Conservation (phyloP, 2,329 filamentous ascomycete genomes). For the Dothiorella sarmentorum region DNA sequence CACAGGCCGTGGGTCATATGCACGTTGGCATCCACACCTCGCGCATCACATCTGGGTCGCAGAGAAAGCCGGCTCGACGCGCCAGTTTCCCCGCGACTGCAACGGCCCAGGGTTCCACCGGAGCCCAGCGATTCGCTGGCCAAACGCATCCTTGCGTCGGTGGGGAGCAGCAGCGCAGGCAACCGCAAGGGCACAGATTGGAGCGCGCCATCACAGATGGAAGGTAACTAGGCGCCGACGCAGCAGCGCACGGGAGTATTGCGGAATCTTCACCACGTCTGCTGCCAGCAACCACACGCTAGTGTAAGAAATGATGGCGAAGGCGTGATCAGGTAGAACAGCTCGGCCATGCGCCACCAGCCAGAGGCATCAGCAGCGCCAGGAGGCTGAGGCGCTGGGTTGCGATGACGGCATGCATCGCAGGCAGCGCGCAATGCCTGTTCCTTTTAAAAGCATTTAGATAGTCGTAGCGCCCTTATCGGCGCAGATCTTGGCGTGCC, state of each 20-base stretch:
- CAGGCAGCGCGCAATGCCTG: slow-evolving; percentile 3
- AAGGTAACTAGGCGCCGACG: background rate
- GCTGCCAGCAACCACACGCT: slow-evolving; percentile 3
- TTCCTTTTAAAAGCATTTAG: background rate
- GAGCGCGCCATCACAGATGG: slow-evolving; percentile 9
- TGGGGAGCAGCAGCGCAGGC: slow-evolving; percentile 4
- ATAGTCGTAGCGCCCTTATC: background rate
- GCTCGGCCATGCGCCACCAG: slow-evolving; percentile 15
- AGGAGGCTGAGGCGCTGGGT: background rate
- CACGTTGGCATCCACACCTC: background rate
- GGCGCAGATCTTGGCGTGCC: background rate
- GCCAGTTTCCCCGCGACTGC: slow-evolving; percentile 9
- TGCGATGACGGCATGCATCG: slow-evolving; percentile 9
- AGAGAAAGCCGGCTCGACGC: slow-evolving; percentile 11
- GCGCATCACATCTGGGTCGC: background rate
- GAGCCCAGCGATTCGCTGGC: background rate
- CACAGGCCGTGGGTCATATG: background rate
- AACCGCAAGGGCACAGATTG: background rate
- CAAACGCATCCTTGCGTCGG: background rate
- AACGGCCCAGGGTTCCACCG: background rate
- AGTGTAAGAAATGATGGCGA: slow-evolving; percentile 14
- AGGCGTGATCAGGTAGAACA: slow-evolving; percentile 12
- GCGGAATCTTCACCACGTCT: slow-evolving; percentile 10
- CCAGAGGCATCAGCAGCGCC: background rate
- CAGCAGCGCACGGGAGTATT: background rate